Conservation (phyloP, 163 green algal species). For the Prototheca stagnorum region DNA sequence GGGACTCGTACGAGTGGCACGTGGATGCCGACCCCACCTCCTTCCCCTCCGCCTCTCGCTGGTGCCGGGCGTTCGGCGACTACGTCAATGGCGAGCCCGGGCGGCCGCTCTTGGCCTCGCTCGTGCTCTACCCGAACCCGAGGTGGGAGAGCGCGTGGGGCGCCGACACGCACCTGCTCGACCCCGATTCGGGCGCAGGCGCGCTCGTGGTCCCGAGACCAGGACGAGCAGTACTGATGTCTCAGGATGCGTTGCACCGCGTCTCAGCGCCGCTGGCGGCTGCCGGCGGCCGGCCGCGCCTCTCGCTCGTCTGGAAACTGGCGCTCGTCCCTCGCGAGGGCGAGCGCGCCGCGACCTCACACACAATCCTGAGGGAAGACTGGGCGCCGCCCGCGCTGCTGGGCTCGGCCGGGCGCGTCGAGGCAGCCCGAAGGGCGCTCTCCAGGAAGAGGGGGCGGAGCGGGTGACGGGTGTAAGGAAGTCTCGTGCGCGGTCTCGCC, state of each 20-base stretch:
- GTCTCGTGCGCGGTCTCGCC: too few relatives aligned
- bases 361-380: constrained; percentile 18
- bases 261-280: constrained; percentile 27
- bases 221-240: constrained; percentile 40
- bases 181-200: constrained; percentile 29
- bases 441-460: too few relatives aligned
- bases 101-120: constrained; percentile 57
- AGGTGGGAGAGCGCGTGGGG: constrained; percentile 49
- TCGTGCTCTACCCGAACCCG: constrained; percentile 71
- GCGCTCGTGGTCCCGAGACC: constrained; percentile 18
- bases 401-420: constrained; percentile 20
- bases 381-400: constrained; percentile 26
- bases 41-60: constrained; percentile 38
- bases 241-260: constrained; percentile 61
- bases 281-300: constrained; percentile 30
- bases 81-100: constrained; percentile 61
- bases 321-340: constrained; percentile 10
- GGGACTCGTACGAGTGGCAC: constrained; percentile 63
- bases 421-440: constrained; percentile 4
- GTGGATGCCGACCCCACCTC: constrained; percentile 67
- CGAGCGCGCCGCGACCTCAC: constrained; percentile 4
- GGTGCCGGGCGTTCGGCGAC: constrained; percentile 28
- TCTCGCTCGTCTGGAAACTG: constrained; percentile 67
- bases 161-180: constrained; percentile 74
- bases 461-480: too few relatives aligned